Base-by-base conservation (phyloP, 73 alveolate species). In the Paramecium pentaurelia region DNA sequence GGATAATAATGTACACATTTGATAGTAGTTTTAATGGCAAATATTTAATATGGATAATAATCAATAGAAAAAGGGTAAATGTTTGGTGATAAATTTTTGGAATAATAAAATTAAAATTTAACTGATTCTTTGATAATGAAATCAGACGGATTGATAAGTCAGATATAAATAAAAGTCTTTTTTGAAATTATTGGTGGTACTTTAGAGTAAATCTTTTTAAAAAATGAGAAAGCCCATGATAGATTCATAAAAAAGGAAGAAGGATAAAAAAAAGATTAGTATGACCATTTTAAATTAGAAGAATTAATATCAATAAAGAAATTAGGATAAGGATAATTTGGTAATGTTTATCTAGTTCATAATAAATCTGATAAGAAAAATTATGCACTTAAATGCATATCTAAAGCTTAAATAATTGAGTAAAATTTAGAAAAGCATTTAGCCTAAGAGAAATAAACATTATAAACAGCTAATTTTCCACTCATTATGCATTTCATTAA, bases 261-360 rank as follows among this genome's bases (percentile, higher is more conserved):
- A 28, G 94, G 71, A 9, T 18, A 89, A 71, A 89, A 89, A 59
- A 83, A 44, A 44, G 49, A 89, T 34, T 11, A 94, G 83, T 95
- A 95, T 71, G 94, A 10, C 30, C 77, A 80, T 25, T 49, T 80
- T 38, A 70, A 64, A 84, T 58, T 93, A 30, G 89, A 92, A 36
- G 80, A 93, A 27, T 45, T 93, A 58, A 89, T 47, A n/a, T 75
- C 80, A 36, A 60, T 89, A n/a, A 18, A 42, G 49, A 20, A 36
- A 93, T 47, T 93, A 49, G 96, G 96, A 0, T 10, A 60, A 75
- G 96, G 96, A 18, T 77, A 86, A 85, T 93, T 92, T 86, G 96
- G 96, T 30, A 93, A 42, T 30, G 96, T 93, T 4, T 92, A 86
- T 93, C 70, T 93, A 9, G 96, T 77, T 14, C 40, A 37, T 16